Conservation (phyloP, 2,329 filamentous ascomycete genomes). For the Ceratocystis huliohia region DNA sequence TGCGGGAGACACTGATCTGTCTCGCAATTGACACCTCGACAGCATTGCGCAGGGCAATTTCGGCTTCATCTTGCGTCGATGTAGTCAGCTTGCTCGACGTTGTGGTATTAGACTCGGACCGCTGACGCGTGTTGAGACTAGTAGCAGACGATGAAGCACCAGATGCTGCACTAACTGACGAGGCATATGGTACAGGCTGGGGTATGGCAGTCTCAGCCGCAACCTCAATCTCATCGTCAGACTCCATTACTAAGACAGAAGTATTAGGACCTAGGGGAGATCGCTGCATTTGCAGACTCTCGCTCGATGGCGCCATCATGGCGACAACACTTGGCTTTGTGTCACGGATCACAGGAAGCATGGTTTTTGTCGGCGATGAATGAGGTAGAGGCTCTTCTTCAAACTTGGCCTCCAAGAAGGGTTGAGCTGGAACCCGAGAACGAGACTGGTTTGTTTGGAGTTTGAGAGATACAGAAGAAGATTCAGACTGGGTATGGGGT, state of each 20-base stretch:
- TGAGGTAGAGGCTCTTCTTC: constrained; percentile 2
- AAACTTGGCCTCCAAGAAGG: background rate
- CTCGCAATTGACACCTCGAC: constrained; percentile 56
- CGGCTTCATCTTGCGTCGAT: constrained; percentile 30
- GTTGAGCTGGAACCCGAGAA: background rate
- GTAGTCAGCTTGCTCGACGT: constrained; percentile 28
- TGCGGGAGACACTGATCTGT: constrained; percentile 51
- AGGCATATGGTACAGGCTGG: constrained; percentile 21
- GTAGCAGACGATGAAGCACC: constrained; percentile 28
- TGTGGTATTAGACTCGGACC: constrained; percentile 28
- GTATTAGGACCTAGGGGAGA: constrained; percentile 27
- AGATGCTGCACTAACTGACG: constrained; percentile 32
- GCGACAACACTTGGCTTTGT: background rate
- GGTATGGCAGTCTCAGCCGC: constrained; percentile 25
- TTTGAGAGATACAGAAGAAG: background rate
- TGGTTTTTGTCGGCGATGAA: background rate
- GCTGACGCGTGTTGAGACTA: constrained; percentile 21
- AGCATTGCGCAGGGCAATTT: constrained; percentile 38
- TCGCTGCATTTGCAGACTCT: background rate
- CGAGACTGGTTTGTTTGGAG: background rate
- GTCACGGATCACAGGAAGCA: background rate
- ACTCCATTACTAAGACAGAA: constrained; percentile 32
- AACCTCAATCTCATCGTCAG: constrained; percentile 28
- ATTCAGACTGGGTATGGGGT: constrained; percentile 9
- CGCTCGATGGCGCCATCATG: constrained; percentile 5